A percentile compares a stretch with the other conserved stretches of the same genome.
phyloP scores from a whole-genome alignment of 345 rosid genomes.

The Capsella bursapastoris region DNA sequence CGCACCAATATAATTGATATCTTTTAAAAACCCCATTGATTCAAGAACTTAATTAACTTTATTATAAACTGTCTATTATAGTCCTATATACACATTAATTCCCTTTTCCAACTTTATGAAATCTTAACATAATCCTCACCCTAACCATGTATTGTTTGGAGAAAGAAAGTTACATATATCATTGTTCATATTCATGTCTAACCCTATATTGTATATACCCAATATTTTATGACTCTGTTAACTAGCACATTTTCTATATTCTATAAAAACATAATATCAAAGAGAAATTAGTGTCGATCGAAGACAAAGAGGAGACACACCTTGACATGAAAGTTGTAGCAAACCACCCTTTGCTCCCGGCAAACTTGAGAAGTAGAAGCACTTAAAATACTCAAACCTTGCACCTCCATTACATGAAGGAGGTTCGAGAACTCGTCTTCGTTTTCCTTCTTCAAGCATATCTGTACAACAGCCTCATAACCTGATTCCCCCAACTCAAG shows the following conservation, averaged over 20 bases:
- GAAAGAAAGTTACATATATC: not conserved
- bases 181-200: slow-evolving; percentile 15
- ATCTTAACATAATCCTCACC: not conserved
- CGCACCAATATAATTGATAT: not conserved
- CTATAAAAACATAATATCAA: not conserved
- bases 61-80: not conserved
- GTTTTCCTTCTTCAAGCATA: slow-evolving; percentile 26
- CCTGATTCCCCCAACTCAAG: slow-evolving; percentile 27
- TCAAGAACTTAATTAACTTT: slow-evolving; percentile 1
- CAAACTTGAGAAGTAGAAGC: slow-evolving; percentile 41
- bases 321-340: slow-evolving; percentile 44
- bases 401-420: slow-evolving; percentile 37
- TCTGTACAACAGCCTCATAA: slow-evolving; percentile 41
- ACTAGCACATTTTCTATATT: not conserved
- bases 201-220: not conserved
- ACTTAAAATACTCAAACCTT: slow-evolving; percentile 39
- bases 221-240: not conserved
- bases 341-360: slow-evolving; percentile 29
- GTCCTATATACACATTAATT: not conserved
- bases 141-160: slow-evolving; percentile 3
- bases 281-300: not conserved
- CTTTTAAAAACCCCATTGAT: not conserved
- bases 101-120: not conserved
- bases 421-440: slow-evolving; percentile 36
- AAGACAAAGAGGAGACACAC: slow-evolving; percentile 23